Evolutionary conservation across 176 grass and related monocot species (phyloP).

Genomic region (Zizania latifolia): DNA sequence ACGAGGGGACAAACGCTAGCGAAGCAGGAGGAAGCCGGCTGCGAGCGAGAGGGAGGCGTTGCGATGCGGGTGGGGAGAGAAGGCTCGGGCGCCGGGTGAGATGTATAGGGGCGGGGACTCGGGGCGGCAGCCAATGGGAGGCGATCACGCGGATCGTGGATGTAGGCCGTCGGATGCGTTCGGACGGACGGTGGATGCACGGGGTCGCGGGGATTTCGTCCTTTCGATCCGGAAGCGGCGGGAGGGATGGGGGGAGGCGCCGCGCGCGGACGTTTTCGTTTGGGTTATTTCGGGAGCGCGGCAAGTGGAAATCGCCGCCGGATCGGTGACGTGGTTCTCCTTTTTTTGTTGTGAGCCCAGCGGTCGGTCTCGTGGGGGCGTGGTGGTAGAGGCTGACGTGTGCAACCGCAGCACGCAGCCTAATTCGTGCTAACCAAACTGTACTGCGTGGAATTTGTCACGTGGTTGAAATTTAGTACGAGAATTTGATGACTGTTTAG

Average conservation of each 20-base stretch:
- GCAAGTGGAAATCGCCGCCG: neutral
- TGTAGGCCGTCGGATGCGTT: slow-evolving; percentile 6
- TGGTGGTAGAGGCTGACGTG: too few species aligned
- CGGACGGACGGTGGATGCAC: neutral
- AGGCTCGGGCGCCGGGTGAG: rapidly evolving
- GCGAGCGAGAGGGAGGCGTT: neutral
- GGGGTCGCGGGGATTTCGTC: neutral
- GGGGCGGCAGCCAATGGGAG: slow-evolving; percentile 36
- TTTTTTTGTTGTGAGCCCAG: neutral
- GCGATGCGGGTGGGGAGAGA: too few species aligned
- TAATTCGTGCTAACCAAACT: too few species aligned
- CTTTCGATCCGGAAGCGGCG: slow-evolving; percentile 35
- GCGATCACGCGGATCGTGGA: slow-evolving; percentile 50
- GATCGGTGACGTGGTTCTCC: neutral
- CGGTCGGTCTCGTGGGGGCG: neutral
- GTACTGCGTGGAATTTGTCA: too few species aligned
- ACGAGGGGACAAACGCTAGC: neutral
- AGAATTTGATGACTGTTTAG: too few species aligned
- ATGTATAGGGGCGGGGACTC: slow-evolving; percentile 32
- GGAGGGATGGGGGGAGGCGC: neutral
- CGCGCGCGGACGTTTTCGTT: neutral
- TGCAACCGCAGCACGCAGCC: too few species aligned
- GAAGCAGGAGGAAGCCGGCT: too few species aligned
- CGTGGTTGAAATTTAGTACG: too few species aligned
- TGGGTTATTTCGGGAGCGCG: neutral